phyloP scores from a whole-genome alignment of 352 stramenopile genomes.

The Thalassiosira delicatula region DNA sequence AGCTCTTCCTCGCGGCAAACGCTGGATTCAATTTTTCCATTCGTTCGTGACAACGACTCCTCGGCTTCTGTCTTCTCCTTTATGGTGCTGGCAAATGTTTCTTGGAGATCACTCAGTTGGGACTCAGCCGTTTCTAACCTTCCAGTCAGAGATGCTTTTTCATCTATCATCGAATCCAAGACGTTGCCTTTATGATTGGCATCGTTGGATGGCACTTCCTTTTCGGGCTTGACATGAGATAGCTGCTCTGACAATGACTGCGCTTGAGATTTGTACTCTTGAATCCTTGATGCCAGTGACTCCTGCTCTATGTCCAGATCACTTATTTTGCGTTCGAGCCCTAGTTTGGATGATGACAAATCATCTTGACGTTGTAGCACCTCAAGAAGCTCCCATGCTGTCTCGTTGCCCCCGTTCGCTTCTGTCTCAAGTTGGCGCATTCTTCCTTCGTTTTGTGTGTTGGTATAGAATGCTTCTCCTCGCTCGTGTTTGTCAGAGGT shows the following conservation, averaged over 20 bases:
- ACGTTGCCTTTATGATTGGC: too few species aligned
- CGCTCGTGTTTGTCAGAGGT: not conserved
- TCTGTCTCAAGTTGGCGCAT: not conserved
- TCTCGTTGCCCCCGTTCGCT: not conserved
- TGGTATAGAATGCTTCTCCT: not conserved
- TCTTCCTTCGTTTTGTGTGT: not conserved
- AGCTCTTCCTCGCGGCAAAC: not conserved
- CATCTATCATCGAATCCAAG: not conserved
- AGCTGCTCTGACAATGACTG: not conserved
- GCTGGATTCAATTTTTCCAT: not conserved
- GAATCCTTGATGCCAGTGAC: not conserved
- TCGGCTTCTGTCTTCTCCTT: not conserved
- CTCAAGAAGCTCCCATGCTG: not conserved
- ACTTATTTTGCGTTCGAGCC: not conserved
- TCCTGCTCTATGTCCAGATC: not conserved
- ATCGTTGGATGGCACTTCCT: not conserved
- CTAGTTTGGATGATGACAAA: not conserved
- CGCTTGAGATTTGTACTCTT: not conserved
- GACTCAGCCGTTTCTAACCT: not conserved
- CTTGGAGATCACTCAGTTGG: not conserved
- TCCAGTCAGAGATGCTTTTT: not conserved
- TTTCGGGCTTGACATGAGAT: not conserved
- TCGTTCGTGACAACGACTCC: not conserved
- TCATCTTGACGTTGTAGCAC: not conserved
- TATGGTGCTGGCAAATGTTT: not conserved